These are phyloP conservation scores for Globisporangium cylindrosporum DNA, from an alignment of 352 stramenopile genomes.

Conservation along the genomic window DNA sequence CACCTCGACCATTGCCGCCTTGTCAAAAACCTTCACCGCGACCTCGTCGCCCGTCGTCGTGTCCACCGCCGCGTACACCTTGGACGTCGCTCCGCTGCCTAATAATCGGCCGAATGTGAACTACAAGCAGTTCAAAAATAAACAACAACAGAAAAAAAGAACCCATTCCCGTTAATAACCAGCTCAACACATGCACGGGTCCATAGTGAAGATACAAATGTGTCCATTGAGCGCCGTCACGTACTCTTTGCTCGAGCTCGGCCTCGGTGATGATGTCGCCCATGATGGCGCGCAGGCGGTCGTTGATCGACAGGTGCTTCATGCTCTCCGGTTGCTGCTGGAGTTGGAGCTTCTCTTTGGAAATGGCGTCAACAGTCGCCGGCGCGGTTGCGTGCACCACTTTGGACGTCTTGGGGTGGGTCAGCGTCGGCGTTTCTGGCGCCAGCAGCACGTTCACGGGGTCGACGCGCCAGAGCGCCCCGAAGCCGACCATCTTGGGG, in stretches of 20 bases:
- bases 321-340: background rate
- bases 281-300: constrained; percentile 57
- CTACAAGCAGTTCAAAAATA: constrained; percentile 22
- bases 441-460: constrained; percentile 29
- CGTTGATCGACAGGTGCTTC: constrained; percentile 42
- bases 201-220: background rate
- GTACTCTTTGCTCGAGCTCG: constrained; percentile 46
- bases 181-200: background rate
- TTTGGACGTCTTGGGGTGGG: constrained; percentile 27
- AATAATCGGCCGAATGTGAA: constrained; percentile 61
- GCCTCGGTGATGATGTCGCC: constrained; percentile 60
- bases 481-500: constrained; percentile 25
- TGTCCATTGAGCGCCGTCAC: constrained; percentile 3
- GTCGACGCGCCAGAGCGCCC: constrained; percentile 47
- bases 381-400: constrained; percentile 13
- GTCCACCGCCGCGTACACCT: constrained; percentile 69
- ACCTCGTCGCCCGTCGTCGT: constrained; percentile 42
- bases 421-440: constrained; percentile 2
- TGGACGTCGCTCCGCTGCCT: constrained; percentile 70
- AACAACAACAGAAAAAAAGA: constrained; percentile 2
- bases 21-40: constrained; percentile 84
- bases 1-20: constrained; percentile 74
- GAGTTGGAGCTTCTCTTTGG: constrained; percentile 1
- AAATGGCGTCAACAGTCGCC: constrained; percentile 3
- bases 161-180: background rate